phyloP scores from a whole-genome alignment of 805 yeast species.

The Ogataea chonburiensis region DNA sequence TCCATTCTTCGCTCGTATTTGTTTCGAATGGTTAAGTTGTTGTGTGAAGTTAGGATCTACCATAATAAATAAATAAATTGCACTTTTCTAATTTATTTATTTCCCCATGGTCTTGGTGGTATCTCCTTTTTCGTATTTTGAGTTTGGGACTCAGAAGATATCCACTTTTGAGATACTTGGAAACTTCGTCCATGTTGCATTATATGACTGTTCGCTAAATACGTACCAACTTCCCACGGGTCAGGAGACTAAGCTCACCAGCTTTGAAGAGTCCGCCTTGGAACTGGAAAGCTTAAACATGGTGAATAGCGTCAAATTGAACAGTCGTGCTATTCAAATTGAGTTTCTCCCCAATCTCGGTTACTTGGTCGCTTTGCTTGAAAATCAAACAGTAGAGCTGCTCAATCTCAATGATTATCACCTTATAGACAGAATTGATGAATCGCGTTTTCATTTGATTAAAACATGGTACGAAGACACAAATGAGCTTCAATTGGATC shows the following conservation, averaged over 20 bases:
- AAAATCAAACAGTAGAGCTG: conserved; percentile 33
- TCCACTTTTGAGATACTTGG: conserved; percentile 20
- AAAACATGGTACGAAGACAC: conserved; percentile 26
- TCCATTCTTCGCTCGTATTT: conserved; percentile 22
- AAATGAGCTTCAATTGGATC: conserved; percentile 10
- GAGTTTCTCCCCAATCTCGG: conserved; percentile 34
- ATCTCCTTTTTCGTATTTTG: conserved; percentile 18
- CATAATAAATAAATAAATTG: conserved; percentile 10
- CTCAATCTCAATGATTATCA: conserved; percentile 31
- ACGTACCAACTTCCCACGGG: conserved; percentile 22
- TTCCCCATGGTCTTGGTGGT: conserved; percentile 20
- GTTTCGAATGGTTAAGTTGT: conserved; percentile 26
- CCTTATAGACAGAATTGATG: conserved; percentile 32
- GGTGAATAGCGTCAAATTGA: conserved; percentile 15
- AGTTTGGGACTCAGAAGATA: conserved; percentile 16
- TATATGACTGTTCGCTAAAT: conserved; percentile 20
- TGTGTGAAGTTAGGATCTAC: conserved; percentile 26
- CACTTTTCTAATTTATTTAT: conserved; percentile 1
- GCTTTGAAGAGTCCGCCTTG: conserved; percentile 6
- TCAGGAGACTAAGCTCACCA: conserved; percentile 1
- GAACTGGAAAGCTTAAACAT: conserved; percentile 20
- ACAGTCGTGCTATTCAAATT: conserved; percentile 31
- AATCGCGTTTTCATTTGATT: conserved; percentile 34
- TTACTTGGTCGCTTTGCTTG: conserved; percentile 31
- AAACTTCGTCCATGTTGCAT: conserved; percentile 23